Base-by-base conservation (phyloP, 2,329 filamentous ascomycete species). In the Phaeosphaeriaceae sp. region DNA sequence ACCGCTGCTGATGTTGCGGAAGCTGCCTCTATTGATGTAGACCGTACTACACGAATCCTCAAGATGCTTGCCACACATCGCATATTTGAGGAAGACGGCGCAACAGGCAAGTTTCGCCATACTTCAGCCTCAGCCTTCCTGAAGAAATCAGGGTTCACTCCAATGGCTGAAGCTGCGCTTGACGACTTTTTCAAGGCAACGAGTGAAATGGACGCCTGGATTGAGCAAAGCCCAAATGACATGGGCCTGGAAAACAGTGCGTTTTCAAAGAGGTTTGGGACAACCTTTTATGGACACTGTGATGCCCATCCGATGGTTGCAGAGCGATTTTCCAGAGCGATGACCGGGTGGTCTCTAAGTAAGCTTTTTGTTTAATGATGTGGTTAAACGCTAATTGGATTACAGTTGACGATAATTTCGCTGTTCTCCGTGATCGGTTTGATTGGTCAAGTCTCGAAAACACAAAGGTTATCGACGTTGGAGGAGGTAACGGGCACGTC, bases 11-110 rank as follows among this genome's bases (percentile, higher is more conserved):
- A 51, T 12, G 18, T 66, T 9, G 60, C 61, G 4, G 9, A 33
- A 4, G 52, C 47, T 34, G 55, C 54, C 6, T 54, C 52, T 1
- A 60, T 68, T 47, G 63, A 67, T 38, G 48, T 48, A 46, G 58
- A 61, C 30, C 58, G 63, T 8, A 42, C 52, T 3, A 52, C 42
- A 4, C 44, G 54, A 0, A 47, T 67, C 11, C 36, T 68, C 21
- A 60, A 58, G 29, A 42, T 63, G 18, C 43, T 68, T 13, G 58
- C 58, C 4, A 62, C 64, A 2, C 54, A 54, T 12, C 58, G 60
- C 23, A 52, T 63, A 23, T 66, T 67, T 36, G 28, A 60, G 28
- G 58, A 67, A 46, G 51, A 53, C 7, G n/a, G 23, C 23, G 6
- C 4, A 9, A 26, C 45, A 13, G 48, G 40, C n/a, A 34, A n/a